Conservation (phyloP, 164 flowering plant species). For the Nelumbo lutea region DNA sequence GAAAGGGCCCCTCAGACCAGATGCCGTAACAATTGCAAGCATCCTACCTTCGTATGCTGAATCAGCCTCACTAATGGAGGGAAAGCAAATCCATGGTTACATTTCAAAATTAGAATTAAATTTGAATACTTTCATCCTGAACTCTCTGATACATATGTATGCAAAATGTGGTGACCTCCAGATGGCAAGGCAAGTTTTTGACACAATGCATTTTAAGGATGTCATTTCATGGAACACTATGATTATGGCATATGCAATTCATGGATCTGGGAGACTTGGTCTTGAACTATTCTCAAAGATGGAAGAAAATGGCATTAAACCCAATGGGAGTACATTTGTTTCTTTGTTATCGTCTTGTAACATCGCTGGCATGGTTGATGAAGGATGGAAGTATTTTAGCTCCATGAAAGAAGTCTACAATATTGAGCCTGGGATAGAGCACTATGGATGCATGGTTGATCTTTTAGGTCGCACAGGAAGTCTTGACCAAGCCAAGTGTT, state of each 20-base stretch:
- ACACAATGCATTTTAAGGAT: slow-evolving; percentile 38
- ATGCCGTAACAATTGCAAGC: slow-evolving; percentile 50
- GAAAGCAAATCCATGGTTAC: slow-evolving; percentile 50
- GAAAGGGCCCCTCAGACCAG: slow-evolving; percentile 27
- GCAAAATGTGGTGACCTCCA: slow-evolving; percentile 57
- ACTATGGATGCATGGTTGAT: slow-evolving; percentile 68
- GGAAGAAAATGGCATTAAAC: slow-evolving; percentile 35
- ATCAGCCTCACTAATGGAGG: slow-evolving; percentile 35
- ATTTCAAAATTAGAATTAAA: slow-evolving; percentile 27
- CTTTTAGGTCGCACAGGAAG: slow-evolving; percentile 53
- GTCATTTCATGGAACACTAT: slow-evolving; percentile 65
- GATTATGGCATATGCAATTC: slow-evolving; percentile 66
- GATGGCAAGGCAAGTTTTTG: slow-evolving; percentile 39
- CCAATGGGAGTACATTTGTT: slow-evolving; percentile 61
- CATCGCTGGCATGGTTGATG: slow-evolving; percentile 48
- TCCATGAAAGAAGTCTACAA: slow-evolving; percentile 43
- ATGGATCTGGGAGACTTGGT: slow-evolving; percentile 47
- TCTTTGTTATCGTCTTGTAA: slow-evolving; percentile 61
- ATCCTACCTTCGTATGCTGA: slow-evolving; percentile 58
- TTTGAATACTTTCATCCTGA: slow-evolving; percentile 35
- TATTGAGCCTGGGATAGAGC: slow-evolving; percentile 59
- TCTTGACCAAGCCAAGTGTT: slow-evolving; percentile 32
- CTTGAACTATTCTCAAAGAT: slow-evolving; percentile 39
- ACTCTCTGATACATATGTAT: slow-evolving; percentile 57
- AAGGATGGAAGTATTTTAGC: slow-evolving; percentile 54